Conservation (phyloP, 305 asterid genomes). For the Salvia sclarea region DNA sequence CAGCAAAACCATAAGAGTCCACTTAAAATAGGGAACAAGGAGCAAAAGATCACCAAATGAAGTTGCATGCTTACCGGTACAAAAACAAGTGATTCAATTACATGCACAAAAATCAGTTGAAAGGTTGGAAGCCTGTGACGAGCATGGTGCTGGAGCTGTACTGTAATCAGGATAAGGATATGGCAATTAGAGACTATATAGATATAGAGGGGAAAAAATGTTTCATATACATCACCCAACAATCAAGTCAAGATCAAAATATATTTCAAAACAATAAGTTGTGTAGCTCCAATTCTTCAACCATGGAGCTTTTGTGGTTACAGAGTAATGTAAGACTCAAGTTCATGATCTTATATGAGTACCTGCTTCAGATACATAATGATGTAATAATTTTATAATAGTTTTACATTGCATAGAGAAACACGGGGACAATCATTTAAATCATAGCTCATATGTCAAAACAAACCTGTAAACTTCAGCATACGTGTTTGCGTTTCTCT, state of each 20-base stretch:
- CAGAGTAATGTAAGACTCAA: constrained; percentile 10
- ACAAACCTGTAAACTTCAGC: constrained; percentile 96
- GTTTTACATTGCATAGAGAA: constrained; percentile 1
- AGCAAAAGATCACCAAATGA: constrained; percentile 13
- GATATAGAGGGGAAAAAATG: background rate
- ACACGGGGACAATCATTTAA: constrained; percentile 8
- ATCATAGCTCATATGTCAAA: constrained; percentile 26
- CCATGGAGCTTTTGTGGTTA: constrained; percentile 18
- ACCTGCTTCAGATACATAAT: constrained; percentile 27
- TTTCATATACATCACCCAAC: constrained; percentile 23
- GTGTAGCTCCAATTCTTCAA: constrained; percentile 24
- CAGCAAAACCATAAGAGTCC: constrained; percentile 22
- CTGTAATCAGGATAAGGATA: constrained; percentile 48
- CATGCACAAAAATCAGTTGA: constrained; percentile 97
- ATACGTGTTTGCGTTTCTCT: constrained; percentile 99
- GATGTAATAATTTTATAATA: constrained; percentile 14
- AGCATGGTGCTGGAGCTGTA: constrained; percentile 99
- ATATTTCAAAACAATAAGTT: constrained; percentile 10
- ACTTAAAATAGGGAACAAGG: constrained; percentile 8
- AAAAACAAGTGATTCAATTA: constrained; percentile 95
- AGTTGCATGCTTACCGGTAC: constrained; percentile 74
- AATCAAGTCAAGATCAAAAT: constrained; percentile 21
- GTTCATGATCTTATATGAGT: constrained; percentile 18
- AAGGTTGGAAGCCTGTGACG: constrained; percentile 98
- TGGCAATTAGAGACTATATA: constrained; percentile 27